A percentile compares a stretch with the other conserved stretches of the same genome.
Evolutionary conservation across 306 rosid genomes (phyloP).

Genomic region (Gleditsia sinensis): DNA sequence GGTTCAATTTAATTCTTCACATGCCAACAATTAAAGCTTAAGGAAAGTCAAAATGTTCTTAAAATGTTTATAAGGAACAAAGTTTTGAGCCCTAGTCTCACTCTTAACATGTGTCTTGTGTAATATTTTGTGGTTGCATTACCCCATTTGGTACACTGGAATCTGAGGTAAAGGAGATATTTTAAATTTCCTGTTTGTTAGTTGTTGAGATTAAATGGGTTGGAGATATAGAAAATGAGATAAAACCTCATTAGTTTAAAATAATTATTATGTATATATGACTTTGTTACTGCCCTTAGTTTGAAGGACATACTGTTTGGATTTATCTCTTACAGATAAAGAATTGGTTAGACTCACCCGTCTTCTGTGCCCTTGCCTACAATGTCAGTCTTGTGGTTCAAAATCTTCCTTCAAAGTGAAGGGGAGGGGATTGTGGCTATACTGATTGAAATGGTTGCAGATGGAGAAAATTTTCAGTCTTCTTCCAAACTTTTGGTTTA

Average conservation of each 20-base stretch:
- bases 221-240: not conserved
- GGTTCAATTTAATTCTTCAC: too few relatives aligned
- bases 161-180: not conserved
- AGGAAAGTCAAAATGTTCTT: not conserved
- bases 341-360: conserved; percentile 34
- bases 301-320: conserved; percentile 24
- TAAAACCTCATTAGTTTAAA: not conserved
- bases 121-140: not conserved
- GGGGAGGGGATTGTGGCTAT: conserved; percentile 33
- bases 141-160: not conserved
- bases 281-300: conserved; percentile 17
- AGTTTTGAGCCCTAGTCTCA: not conserved
- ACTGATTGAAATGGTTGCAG: conserved; percentile 25
- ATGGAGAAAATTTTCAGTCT: conserved; percentile 33
- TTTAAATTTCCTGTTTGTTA: conserved; percentile 1
- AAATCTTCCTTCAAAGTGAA: conserved; percentile 28
- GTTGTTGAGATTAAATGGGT: conserved; percentile 1
- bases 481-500: conserved; percentile 27
- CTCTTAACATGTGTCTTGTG: not conserved
- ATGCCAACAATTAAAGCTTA: too few relatives aligned
- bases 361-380: conserved; percentile 33
- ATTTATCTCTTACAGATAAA: conserved; percentile 49
- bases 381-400: conserved; percentile 25
- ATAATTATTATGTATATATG: not conserved
- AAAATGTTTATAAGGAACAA: not conserved